Base-by-base conservation (phyloP, 2,329 filamentous ascomycete genomes). In the Annulohypoxylon truncatum region DNA sequence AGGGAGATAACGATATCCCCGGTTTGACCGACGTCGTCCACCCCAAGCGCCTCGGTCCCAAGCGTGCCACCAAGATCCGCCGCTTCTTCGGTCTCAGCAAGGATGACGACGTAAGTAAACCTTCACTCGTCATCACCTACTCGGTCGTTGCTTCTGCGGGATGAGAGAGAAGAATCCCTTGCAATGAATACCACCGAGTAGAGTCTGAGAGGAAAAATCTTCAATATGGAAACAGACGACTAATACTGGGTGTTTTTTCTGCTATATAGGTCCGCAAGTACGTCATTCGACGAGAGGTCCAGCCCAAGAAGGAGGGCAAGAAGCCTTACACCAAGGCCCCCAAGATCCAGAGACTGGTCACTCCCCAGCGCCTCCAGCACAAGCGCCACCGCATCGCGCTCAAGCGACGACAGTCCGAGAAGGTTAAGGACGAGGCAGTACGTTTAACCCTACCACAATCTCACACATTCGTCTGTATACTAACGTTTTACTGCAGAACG, bases 51-150 rank as follows among this genome's bases (percentile, higher is more conserved):
- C 92, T 99, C 81, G 96, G 96, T 78, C 96, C 96, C 87, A 99
- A 99, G 94, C 93, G 96, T 81, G 96, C 96, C 82, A 97, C 94
- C 87, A 99, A 98, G 94, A 98, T 99, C 87, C 93, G 95, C 85
- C 92, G 90, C 83, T 99, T 99, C 92, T 99, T 98, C 88, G 91
- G 93, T 87, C 92, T 99, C 90, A 95, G 91, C 92, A 98, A 98
- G 94, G 94, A 98, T 91, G 96, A 99, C 89, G 96, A 99, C 92
- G 95, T 98, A 92, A 90, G 92, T 94, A 82, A 79, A 82, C 79
- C 81, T 81, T 82, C 81, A 84, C 80, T 84, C 83, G 84, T 90
- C 88, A 88, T 92, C 87, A 86, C 91, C 90, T 93, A 85, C 87
- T 87, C 87, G 78, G 80, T 80, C 77, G 72, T 82, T 83, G 81